A percentile compares a stretch with the other conserved stretches of the same genome.
phyloP scores from a whole-genome alignment of 257 asterid genomes.

The Knoxia roxburghii region DNA sequence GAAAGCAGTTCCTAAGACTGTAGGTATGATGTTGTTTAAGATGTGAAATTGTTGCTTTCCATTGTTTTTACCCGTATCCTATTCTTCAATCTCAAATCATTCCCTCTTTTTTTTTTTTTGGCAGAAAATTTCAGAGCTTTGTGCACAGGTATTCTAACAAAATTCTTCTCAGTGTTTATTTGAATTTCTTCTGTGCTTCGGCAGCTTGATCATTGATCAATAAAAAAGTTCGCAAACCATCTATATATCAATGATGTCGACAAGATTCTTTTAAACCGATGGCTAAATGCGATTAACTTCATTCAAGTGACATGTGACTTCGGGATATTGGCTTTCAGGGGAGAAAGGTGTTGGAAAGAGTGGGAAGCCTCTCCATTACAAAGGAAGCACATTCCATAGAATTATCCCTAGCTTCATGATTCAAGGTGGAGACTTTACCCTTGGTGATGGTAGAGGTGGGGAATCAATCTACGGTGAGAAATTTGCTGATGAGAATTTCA shows the following conservation, averaged over 20 bases:
- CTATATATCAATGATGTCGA: no score
- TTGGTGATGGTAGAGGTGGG: constrained; percentile 97
- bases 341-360: constrained; percentile 85
- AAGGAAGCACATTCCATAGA: constrained; percentile 86
- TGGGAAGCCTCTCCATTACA: constrained; percentile 88
- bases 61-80: constrained; percentile 2
- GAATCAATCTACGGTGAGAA: constrained; percentile 86
- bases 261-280: no score
- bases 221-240: no score
- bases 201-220: neutral
- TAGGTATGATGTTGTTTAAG: constrained; percentile 43
- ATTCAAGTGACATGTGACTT: neutral
- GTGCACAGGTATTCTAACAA: constrained; percentile 61
- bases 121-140: constrained; percentile 94
- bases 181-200: neutral
- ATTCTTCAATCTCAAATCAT: constrained; percentile 10
- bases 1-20: constrained; percentile 88
- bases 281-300: neutral
- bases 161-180: neutral
- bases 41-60: constrained; percentile 7
- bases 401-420: constrained; percentile 97
- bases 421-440: constrained; percentile 98
- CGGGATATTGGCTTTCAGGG: constrained; percentile 37
- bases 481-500: constrained; percentile 91
- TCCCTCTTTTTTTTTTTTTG: constrained; percentile 20